A percentile compares a stretch with the other conserved stretches of the same genome.
phyloP scores from a whole-genome alignment of 768 basidiomycete genomes.

The Xerocomus potaroensis region DNA sequence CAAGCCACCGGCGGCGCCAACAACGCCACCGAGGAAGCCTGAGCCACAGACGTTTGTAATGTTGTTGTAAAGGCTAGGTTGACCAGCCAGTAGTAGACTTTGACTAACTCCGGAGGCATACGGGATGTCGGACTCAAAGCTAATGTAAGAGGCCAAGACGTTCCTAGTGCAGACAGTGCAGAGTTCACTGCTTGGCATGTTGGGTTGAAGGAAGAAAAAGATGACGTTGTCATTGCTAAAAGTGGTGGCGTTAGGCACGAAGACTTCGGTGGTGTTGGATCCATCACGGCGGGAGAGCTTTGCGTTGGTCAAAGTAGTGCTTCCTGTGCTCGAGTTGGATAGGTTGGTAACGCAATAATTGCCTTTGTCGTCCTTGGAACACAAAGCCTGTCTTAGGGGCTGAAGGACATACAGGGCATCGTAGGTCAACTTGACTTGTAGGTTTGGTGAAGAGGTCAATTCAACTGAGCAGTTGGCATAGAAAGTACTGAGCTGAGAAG shows the following conservation, averaged over 20 bases:
- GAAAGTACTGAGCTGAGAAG: slow-evolving; percentile 62
- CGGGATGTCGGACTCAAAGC: slow-evolving; percentile 63
- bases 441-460: slow-evolving; percentile 49
- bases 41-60: slow-evolving; percentile 62
- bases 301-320: slow-evolving; percentile 12
- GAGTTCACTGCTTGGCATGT: slow-evolving; percentile 45
- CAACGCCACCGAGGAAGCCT: slow-evolving; percentile 63
- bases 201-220: slow-evolving; percentile 73
- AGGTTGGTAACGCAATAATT: slow-evolving; percentile 64
- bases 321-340: slow-evolving; percentile 25
- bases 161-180: slow-evolving; percentile 83
- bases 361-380: slow-evolving; percentile 68
- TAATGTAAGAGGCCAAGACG: slow-evolving; percentile 71
- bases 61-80: slow-evolving; percentile 59
- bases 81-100: slow-evolving; percentile 63
- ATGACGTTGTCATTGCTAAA: slow-evolving; percentile 59
- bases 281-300: slow-evolving; percentile 25
- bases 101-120: slow-evolving; percentile 72
- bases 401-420: slow-evolving; percentile 72
- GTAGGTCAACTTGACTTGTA: slow-evolving; percentile 60
- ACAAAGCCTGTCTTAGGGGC: slow-evolving; percentile 66
- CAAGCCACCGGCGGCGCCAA: slow-evolving; percentile 65
- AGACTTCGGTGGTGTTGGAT: slow-evolving; percentile 26
- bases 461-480: slow-evolving; percentile 67
- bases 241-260: slow-evolving; percentile 51